Evolutionary conservation across 2,329 filamentous ascomycete genomes (phyloP).

Genomic region (Botrytis hyacinthi): DNA sequence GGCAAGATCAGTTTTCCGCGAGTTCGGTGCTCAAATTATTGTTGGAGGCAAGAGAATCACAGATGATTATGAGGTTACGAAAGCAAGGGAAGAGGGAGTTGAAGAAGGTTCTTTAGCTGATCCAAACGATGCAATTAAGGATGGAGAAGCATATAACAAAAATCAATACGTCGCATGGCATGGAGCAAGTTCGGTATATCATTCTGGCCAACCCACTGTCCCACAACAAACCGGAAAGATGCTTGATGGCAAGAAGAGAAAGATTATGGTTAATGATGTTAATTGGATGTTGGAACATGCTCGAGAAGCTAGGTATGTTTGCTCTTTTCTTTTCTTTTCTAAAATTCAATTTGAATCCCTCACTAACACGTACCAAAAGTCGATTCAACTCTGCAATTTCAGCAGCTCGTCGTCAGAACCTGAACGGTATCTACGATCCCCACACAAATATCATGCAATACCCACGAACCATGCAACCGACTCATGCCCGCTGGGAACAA

Average conservation of each 20-base stretch:
- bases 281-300: constrained; percentile 99
- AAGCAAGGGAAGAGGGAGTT: constrained; percentile 71
- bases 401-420: constrained; percentile 61
- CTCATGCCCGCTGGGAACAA: constrained; percentile 78
- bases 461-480: constrained; percentile 84
- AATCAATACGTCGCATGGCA: constrained; percentile 99
- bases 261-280: constrained; percentile 82
- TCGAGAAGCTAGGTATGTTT: constrained; percentile 75
- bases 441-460: constrained; percentile 93
- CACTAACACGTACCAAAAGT: constrained; percentile 46
- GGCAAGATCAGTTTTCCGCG: constrained; percentile 91
- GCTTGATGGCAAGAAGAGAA: constrained; percentile 75
- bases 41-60: constrained; percentile 82
- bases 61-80: constrained; percentile 85
- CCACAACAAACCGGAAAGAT: constrained; percentile 72
- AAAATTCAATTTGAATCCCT: constrained; percentile 19
- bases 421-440: constrained; percentile 81
- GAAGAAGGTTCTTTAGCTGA: constrained; percentile 90
- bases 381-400: constrained; percentile 79
- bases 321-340: background rate
- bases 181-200: constrained; percentile 92
- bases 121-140: constrained; percentile 75
- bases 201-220: constrained; percentile 75
- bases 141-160: constrained; percentile 92
- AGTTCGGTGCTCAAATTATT: constrained; percentile 92